phyloP scores from a whole-genome alignment of 2,329 filamentous ascomycete species.

The Trichoderma sp. region DNA sequence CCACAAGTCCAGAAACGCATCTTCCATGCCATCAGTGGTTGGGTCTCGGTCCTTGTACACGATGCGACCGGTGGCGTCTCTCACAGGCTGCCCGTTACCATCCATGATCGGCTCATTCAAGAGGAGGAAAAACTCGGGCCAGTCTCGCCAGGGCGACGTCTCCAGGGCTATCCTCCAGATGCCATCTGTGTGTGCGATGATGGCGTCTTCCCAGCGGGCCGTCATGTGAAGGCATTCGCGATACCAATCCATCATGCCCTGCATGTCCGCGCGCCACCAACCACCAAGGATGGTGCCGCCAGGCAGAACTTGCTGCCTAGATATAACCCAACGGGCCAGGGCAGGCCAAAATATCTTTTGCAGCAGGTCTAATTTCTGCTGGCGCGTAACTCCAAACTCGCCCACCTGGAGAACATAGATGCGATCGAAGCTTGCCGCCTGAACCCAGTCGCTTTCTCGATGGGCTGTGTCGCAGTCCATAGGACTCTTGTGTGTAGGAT shows the following conservation, averaged over 20 bases:
- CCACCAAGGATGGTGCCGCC: conserved; percentile 33
- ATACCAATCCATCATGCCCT: conserved; percentile 39
- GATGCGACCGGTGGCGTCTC: conserved; percentile 25
- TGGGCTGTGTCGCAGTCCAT: conserved; percentile 34
- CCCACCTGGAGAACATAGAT: conserved; percentile 31
- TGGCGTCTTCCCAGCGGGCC: conserved; percentile 29
- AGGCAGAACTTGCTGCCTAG: conserved; percentile 32
- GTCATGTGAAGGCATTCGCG: conserved; percentile 35
- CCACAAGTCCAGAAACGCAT: conserved; percentile 36
- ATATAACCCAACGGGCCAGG: conserved; percentile 35
- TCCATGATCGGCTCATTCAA: conserved; percentile 32
- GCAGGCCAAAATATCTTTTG: conserved; percentile 37
- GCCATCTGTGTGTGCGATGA: conserved; percentile 34
- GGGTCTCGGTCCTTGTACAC: conserved; percentile 27
- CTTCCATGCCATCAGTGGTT: conserved; percentile 32
- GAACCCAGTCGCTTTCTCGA: conserved; percentile 34
- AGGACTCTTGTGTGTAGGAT: conserved; percentile 34
- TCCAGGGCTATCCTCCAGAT: conserved; percentile 34
- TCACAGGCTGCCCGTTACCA: conserved; percentile 12
- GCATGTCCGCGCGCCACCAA: conserved; percentile 36
- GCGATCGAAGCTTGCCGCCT: conserved; percentile 29
- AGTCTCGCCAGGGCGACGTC: conserved; percentile 38
- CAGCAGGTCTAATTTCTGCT: conserved; percentile 33
- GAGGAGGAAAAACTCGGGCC: conserved; percentile 34
- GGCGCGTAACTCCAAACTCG: conserved; percentile 30